Conservation (phyloP, 164 flowering plant species). For the Litsea cubeba region DNA sequence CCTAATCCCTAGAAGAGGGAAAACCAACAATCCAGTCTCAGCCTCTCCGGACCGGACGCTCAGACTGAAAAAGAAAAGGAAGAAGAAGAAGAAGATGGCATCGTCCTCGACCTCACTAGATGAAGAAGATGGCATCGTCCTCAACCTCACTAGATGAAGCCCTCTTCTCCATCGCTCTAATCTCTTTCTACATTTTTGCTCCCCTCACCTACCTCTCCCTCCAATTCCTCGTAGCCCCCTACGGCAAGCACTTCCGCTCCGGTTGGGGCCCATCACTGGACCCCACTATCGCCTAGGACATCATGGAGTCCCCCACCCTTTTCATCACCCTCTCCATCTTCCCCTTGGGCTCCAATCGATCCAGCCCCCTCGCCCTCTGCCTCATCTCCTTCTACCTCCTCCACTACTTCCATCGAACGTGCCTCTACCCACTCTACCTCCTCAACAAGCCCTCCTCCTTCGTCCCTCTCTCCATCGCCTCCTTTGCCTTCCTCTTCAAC, state of each 20-base stretch:
- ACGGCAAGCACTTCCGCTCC: constrained; percentile 70
- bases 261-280: constrained; percentile 82
- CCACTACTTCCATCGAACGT: constrained; percentile 83
- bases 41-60: too few species aligned
- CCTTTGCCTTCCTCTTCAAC: constrained; percentile 64
- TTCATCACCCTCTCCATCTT: constrained; percentile 58
- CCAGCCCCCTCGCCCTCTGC: constrained; percentile 39
- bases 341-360: constrained; percentile 49
- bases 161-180: constrained; percentile 37
- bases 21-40: too few species aligned
- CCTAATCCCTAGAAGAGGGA: too few species aligned
- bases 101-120: constrained; percentile 17
- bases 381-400: constrained; percentile 61
- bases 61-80: too few species aligned
- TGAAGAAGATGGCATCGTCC: background rate
- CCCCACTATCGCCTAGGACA: constrained; percentile 67
- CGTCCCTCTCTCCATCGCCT: constrained; percentile 61
- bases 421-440: constrained; percentile 68
- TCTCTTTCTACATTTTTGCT: constrained; percentile 35
- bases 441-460: constrained; percentile 8
- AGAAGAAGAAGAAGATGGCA: too few species aligned
- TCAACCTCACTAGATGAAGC: constrained; percentile 23
- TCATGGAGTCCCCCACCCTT: constrained; percentile 86
- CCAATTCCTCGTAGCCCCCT: constrained; percentile 65
- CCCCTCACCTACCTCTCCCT: constrained; percentile 57